Evolutionary conservation across 2,329 filamentous ascomycete species (phyloP), one percentile per base, ranked within the genome.

Genomic region (Aureobasidium vineae): DNA sequence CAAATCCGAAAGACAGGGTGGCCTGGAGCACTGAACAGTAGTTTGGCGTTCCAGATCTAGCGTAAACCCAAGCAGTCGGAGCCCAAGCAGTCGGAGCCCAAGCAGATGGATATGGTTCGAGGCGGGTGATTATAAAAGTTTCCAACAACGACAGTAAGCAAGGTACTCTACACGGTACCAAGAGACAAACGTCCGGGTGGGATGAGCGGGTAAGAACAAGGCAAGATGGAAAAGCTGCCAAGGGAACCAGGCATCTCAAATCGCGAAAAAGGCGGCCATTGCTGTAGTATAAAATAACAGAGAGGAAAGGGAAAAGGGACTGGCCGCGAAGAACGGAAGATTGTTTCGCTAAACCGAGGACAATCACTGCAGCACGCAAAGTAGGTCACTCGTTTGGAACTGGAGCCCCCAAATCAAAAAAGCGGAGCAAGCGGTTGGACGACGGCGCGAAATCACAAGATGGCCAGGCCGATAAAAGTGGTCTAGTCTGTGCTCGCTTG

Each of bases 381-480:
- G 56, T 28, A 43, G 40, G 21, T 61, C 57, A 61, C 28, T 47
- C 21, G 33, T 63, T 33, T 50, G 45, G 26, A 45, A 36, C 38
- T 28, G 36, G 36, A 8, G 21, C 26, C 28, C 56, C 43, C 43
- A 49, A 61, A 50, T 61, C 16, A 60, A 63, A 53, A 63, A 63
- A 63, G 47, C 60, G 60, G 60, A 63, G 60, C 60, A 21, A 63
- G 60, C 60, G 60, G 60, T 52, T 63, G 43, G 60, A 63, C 60
- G 60, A 61, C 57, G 57, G 60, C 60, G 60, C 60, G 47, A 50
- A 50, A 61, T 28, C 43, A 50, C 43, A 15, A 50, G 43, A 10
- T 36, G 33, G 43, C 23, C 57, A 61, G 43, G 57, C 57, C 50
- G 31, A 28, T 28, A 40, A 49, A 53, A 52, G 38, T 10, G 16